Evolutionary conservation across 2,329 filamentous ascomycete genomes (phyloP).

Genomic region (Calonectria pauciramosa): DNA sequence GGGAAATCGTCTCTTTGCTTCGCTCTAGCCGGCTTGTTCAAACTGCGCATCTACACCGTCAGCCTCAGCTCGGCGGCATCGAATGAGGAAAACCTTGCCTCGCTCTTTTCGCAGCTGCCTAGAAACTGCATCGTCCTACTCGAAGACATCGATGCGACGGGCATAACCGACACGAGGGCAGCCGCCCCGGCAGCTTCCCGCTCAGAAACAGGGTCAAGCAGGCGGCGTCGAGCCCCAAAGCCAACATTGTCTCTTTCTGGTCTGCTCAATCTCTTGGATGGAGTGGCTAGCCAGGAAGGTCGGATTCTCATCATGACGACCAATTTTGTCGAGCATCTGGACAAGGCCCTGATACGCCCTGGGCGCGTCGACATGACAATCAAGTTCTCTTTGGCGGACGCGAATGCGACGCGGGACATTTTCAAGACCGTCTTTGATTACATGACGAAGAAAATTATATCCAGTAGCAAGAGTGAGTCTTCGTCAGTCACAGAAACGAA

Average conservation of each 20-base stretch:
- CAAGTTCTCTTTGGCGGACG: slow-evolving; percentile 39
- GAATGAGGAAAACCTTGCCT: not conserved
- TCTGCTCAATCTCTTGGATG: slow-evolving; percentile 26
- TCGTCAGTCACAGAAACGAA: not conserved
- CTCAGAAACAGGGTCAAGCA: not conserved
- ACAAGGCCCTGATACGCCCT: slow-evolving; percentile 38
- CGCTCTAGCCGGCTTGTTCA: not conserved
- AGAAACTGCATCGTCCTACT: not conserved
- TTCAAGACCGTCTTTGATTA: slow-evolving; percentile 27
- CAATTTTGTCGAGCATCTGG: slow-evolving; percentile 41
- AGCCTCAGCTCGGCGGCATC: not conserved
- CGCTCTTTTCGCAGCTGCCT: not conserved
- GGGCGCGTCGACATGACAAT: slow-evolving; percentile 72
- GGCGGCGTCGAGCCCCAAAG: not conserved
- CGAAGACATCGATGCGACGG: not conserved
- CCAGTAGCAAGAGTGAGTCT: not conserved
- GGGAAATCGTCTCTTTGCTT: not conserved
- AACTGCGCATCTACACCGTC: not conserved
- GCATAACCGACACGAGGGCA: not conserved
- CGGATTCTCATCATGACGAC: slow-evolving; percentile 45
- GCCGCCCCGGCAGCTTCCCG: not conserved
- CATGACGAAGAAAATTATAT: not conserved
- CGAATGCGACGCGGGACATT: slow-evolving; percentile 15
- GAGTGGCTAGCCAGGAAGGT: slow-evolving; percentile 37
- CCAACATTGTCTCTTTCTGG: not conserved